Evolutionary conservation across 768 basidiomycete genomes (phyloP).

Genomic region (Antrodiella citrinella): DNA sequence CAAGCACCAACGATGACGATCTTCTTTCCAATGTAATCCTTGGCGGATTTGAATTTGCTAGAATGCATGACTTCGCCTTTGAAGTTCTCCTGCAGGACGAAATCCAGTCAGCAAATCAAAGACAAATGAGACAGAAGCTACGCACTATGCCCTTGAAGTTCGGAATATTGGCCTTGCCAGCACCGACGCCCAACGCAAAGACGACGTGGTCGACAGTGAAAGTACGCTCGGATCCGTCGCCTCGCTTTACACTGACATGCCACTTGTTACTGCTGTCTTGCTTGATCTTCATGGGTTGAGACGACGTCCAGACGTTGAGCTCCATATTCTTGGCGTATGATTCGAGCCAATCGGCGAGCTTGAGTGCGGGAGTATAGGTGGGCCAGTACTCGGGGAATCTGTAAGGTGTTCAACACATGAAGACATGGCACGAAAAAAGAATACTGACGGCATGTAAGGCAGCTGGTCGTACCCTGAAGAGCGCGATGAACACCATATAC

Average conservation of each 20-base stretch:
- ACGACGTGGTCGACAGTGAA: conserved; percentile 4
- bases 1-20: conserved; percentile 33
- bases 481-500: background rate
- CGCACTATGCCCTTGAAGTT: background rate
- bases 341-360: conserved; percentile 6
- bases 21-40: conserved; percentile 29
- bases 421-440: background rate
- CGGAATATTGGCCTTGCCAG: background rate
- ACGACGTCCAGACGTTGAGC: conserved; percentile 24
- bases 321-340: conserved; percentile 25
- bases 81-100: conserved; percentile 7
- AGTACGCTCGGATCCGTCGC: background rate
- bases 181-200: background rate
- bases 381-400: conserved; percentile 1
- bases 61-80: conserved; percentile 27
- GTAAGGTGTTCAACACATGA: background rate
- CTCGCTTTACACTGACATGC: conserved; percentile 1
- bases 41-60: conserved; percentile 22
- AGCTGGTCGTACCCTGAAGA: conserved; percentile 37
- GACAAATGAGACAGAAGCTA: background rate
- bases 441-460: conserved; percentile 54
- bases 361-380: background rate
- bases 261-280: conserved; percentile 1
- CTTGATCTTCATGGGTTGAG: background rate
- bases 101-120: background rate